These are phyloP conservation scores for Nidularia pulvinata DNA, from an alignment of 768 basidiomycete genomes.

Conservation along the genomic window DNA sequence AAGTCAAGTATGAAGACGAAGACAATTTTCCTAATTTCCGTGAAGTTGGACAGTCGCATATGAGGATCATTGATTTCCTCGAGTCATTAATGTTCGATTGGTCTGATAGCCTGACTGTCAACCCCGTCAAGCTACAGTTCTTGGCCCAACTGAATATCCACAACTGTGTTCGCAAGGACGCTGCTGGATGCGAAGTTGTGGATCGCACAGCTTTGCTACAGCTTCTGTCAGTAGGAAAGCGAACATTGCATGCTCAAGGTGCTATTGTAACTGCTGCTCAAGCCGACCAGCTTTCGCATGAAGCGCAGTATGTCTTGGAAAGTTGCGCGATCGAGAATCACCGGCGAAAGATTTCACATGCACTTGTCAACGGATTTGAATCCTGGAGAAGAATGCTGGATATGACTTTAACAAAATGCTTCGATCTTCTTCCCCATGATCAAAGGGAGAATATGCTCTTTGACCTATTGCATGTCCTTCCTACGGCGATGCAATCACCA, in stretches of 20 bases:
- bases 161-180: conserved; percentile 66
- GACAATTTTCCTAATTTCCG: conserved; percentile 58
- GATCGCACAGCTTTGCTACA: conserved; percentile 73
- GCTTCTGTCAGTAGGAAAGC: conserved; percentile 61
- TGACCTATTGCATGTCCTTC: conserved; percentile 85
- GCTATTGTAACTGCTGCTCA: conserved; percentile 61
- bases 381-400: conserved; percentile 88
- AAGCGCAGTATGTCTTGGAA: conserved; percentile 77
- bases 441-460: conserved; percentile 88
- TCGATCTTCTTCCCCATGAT: conserved; percentile 79
- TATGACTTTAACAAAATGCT: conserved; percentile 84
- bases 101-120: conserved; percentile 70
- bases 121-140: conserved; percentile 61
- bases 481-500: conserved; percentile 61
- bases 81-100: conserved; percentile 89
- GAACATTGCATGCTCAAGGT: conserved; percentile 66
- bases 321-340: conserved; percentile 90
- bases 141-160: conserved; percentile 67
- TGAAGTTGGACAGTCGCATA: conserved; percentile 79
- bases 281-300: conserved; percentile 63
- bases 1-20: conserved; percentile 49
- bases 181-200: conserved; percentile 79
- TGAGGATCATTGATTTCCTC: conserved; percentile 86
- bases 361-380: conserved; percentile 70
- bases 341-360: conserved; percentile 75